Evolutionary conservation across 257 asterid genomes (phyloP), one percentile per base, ranked within the genome.

Genomic region (Solanum pimpinellifolium): DNA sequence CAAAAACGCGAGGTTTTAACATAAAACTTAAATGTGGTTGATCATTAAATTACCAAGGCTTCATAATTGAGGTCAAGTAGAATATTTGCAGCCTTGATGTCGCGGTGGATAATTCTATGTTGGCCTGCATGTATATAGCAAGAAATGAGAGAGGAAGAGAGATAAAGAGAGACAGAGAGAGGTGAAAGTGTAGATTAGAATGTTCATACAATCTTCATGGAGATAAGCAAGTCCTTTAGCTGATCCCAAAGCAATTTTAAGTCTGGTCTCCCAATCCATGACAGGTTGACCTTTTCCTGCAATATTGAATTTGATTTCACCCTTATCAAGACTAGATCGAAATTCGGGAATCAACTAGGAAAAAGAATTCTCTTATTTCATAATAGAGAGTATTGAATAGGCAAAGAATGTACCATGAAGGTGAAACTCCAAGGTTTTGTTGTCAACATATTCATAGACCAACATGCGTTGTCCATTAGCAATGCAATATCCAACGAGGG

Each of bases 151-250:
- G 37, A 13, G 83, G 6, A 35, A 42, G 29, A 42, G 21, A 27
- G 2, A 9, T 7, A 35, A 13, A 7, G 84, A 9, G 66, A 16
- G 68, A 29, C 25, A 27, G 39, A n/a, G 37, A 6, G 65, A 56
- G 13, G 25, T 8, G 39, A 25, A 27, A 80, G 41, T 27, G 84
- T 15, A 35, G 25, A 27, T 44, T 9, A 2, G 42, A 5, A 80
- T 47, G 85, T 84, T 11, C 94, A 75, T 91, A 96, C 99, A 97
- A 87, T 97, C 99, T 91, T 97, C 99, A 83, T 97, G 98, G 11
- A 97, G 92, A 84, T 97, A 95, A 87, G 98, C 98, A 68, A 97
- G 94, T n/a, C 98, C 99, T 88, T 94, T 97, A 0, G 99, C 98
- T 29, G 98, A 94, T 90, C 99, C 99, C 83, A 93, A 62, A 21